Base-by-base conservation (phyloP, 2,329 filamentous ascomycete genomes). In the Trichoderma harzianum region DNA sequence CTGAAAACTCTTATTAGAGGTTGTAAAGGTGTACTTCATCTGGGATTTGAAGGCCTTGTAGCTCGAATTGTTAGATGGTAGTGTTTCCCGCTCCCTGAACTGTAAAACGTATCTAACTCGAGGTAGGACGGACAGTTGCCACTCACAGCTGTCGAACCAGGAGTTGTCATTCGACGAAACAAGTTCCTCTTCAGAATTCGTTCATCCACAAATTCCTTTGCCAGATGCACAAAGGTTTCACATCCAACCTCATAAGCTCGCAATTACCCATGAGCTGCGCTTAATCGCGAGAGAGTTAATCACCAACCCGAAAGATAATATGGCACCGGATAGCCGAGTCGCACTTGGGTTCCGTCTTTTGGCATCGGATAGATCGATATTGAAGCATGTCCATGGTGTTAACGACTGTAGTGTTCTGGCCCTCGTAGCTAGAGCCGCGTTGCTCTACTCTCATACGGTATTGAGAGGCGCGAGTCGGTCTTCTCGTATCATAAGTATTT, bases 51-150 rank as follows among this genome's bases (percentile, higher is more conserved):
- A 53, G 62, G 62, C 0, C 43, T 65, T 16, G 39, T 28, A 7
- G 18, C 62, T 53, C 62, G 62, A 16, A 53, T 65, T 24, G 62
- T 65, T 53, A 34, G 62, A 65, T 65, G 62, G 62, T 65, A 65
- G 34, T 16, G 10, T 21, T 21, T 14, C 26, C 18, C n/a, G 43
- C n/a, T 16, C 5, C 16, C n/a, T 34, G 4, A 53, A 14, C 3
- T 11, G 39, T 21, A 53, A 32, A n/a, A 18, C 5, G 26, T 34
- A 24, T 18, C 43, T 24, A 65, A 24, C 30, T 53, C 16, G 12
- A 34, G n/a, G 10, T 65, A 65, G 62, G 62, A 65, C 62, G 12
- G 62, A 65, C 24, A 53, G 62, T n/a, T 65, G 62, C n/a, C 43
- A 65, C 28, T 30, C 62, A 53, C 62, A 65, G 12, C 12, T 65